Evolutionary conservation across 768 basidiomycete genomes (phyloP).

Genomic region (Calocera cornea): DNA sequence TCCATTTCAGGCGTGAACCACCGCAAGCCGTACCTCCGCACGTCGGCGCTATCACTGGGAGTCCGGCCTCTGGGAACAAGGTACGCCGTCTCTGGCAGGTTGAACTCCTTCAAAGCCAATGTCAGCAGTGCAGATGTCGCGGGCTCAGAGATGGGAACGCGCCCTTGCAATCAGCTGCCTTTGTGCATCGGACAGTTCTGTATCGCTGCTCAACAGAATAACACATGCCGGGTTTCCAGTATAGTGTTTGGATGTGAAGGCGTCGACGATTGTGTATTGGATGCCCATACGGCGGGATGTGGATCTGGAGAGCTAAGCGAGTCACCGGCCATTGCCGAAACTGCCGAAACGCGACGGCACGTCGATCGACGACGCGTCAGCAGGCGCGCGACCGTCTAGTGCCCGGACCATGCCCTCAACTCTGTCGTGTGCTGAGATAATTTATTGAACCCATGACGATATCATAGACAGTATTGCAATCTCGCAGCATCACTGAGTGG

Average conservation of each 20-base stretch:
- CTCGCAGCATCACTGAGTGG: too few species aligned
- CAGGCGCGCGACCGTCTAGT: too few species aligned
- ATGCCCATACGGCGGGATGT: neutral
- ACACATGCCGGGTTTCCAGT: slow-evolving; percentile 26
- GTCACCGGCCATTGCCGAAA: too few species aligned
- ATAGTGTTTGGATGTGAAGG: slow-evolving; percentile 22
- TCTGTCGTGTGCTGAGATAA: too few species aligned
- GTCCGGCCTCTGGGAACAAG: slow-evolving; percentile 4
- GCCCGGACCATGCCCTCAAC: too few species aligned
- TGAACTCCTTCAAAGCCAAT: slow-evolving; percentile 18
- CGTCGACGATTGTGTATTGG: slow-evolving; percentile 19
- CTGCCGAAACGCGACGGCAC: too few species aligned
- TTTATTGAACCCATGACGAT: too few species aligned
- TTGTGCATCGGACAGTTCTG: slow-evolving; percentile 9
- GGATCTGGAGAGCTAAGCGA: too few species aligned
- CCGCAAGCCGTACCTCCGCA: slow-evolving; percentile 16
- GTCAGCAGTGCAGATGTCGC: slow-evolving; percentile 2
- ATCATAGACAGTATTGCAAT: too few species aligned
- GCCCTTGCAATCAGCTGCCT: slow-evolving; percentile 1
- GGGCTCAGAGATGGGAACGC: neutral
- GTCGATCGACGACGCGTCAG: too few species aligned
- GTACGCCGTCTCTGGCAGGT: slow-evolving; percentile 20
- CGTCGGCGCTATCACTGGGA: neutral
- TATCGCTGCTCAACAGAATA: slow-evolving; percentile 15
- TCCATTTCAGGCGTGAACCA: slow-evolving; percentile 23